phyloP scores from a whole-genome alignment of 805 yeast genomes.

The Myxozyma udenii region DNA sequence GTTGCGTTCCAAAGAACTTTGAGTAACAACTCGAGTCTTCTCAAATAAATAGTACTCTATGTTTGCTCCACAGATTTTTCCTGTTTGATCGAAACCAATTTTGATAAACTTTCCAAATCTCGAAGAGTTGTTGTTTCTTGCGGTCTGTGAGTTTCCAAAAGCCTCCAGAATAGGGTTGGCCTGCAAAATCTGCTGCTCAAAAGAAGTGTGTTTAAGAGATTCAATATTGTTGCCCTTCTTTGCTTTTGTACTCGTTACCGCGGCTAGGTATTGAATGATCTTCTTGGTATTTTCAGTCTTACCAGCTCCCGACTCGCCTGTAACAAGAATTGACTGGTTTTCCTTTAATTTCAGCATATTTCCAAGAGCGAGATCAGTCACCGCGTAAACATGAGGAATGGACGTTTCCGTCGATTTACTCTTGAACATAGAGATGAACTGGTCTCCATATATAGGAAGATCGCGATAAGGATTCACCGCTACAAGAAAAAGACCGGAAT shows the following conservation, averaged over 20 bases:
- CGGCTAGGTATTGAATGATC: slow-evolving; percentile 85
- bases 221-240: slow-evolving; percentile 34
- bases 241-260: slow-evolving; percentile 44
- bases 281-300: slow-evolving; percentile 96
- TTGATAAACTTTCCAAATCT: slow-evolving; percentile 95
- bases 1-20: slow-evolving; percentile 74
- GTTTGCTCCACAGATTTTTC: slow-evolving; percentile 78
- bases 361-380: slow-evolving; percentile 81
- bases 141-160: slow-evolving; percentile 96
- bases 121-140: slow-evolving; percentile 88
- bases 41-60: slow-evolving; percentile 93
- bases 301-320: slow-evolving; percentile 99
- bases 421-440: slow-evolving; percentile 57
- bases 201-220: slow-evolving; percentile 32
- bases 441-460: slow-evolving; percentile 66
- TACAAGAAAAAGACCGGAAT: slow-evolving; percentile 90
- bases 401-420: slow-evolving; percentile 44
- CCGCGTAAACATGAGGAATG: slow-evolving; percentile 88
- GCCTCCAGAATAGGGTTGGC: slow-evolving; percentile 95
- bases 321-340: slow-evolving; percentile 90
- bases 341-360: slow-evolving; percentile 63
- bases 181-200: slow-evolving; percentile 81
- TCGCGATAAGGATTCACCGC: slow-evolving; percentile 89
- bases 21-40: slow-evolving; percentile 85
- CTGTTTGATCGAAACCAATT: slow-evolving; percentile 64